phyloP scores from a whole-genome alignment of 2,329 filamentous ascomycete species.

The Dactylellina haptotyla region DNA sequence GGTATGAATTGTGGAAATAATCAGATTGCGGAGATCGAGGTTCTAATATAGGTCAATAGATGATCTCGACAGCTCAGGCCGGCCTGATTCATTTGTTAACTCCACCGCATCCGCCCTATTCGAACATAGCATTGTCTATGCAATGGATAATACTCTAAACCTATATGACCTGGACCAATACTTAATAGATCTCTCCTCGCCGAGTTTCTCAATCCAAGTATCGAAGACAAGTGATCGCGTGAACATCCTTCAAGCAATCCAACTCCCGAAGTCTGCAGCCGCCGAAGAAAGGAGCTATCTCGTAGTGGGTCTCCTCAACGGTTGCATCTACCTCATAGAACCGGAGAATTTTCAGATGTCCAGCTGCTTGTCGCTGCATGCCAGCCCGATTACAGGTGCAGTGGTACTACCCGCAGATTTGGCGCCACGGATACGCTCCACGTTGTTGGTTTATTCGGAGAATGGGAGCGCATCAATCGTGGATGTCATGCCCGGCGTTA shows the following conservation, averaged over 20 bases:
- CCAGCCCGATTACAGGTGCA: conserved; percentile 54
- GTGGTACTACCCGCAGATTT: conserved; percentile 55
- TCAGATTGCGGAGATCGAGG: neutral
- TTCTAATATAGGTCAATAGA: neutral
- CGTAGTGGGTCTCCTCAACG: conserved; percentile 54
- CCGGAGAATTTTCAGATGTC: conserved; percentile 55
- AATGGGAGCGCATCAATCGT: conserved; percentile 56
- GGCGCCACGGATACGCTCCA: conserved; percentile 56
- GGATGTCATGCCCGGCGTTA: conserved; percentile 56
- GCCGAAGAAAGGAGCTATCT: conserved; percentile 55
- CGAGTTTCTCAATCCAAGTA: conserved; percentile 23
- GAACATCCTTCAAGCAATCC: conserved; percentile 47
- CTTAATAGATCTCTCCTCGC: conserved; percentile 51
- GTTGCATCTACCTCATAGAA: conserved; percentile 56
- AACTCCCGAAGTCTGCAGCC: conserved; percentile 48
- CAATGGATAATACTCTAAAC: conserved; percentile 54
- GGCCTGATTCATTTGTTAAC: neutral
- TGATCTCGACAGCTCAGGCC: neutral
- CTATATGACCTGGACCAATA: conserved; percentile 56
- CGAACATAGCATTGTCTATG: conserved; percentile 55
- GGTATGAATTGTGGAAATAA: conserved; percentile 2
- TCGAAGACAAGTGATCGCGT: conserved; percentile 13
- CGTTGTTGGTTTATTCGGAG: conserved; percentile 55
- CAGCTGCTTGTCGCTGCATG: conserved; percentile 54
- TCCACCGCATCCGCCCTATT: conserved; percentile 56